A percentile compares a stretch with the other conserved stretches of the same genome.
phyloP scores from a whole-genome alignment of 75 land plant species.

The Sequoia sempervirens region DNA sequence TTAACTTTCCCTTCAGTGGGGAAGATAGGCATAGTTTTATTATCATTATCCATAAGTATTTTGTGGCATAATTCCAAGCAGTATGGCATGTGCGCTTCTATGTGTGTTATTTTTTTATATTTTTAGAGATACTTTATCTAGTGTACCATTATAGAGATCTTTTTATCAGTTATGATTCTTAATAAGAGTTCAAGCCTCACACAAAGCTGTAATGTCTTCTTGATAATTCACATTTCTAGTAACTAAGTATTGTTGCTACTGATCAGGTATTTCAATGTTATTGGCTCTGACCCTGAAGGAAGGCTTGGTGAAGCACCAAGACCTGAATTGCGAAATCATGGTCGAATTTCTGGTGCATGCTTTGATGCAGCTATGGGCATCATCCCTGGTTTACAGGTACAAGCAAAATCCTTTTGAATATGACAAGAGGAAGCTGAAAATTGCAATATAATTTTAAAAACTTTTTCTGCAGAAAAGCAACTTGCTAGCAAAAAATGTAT shows the following conservation, averaged over 20 bases:
- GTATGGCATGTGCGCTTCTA: background rate
- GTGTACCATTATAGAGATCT: background rate
- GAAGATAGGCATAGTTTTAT: background rate
- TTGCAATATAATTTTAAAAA: background rate
- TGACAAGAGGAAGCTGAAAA: background rate
- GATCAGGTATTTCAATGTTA: slow-evolving; percentile 48
- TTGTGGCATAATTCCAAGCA: background rate
- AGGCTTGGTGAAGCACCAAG: slow-evolving; percentile 47
- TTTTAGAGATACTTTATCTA: background rate
- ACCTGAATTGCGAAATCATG: slow-evolving; percentile 38
- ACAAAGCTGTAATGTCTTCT: background rate
- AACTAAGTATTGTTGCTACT: background rate
- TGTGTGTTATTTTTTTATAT: background rate
- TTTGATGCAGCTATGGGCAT: slow-evolving; percentile 42
- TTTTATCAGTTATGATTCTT: background rate
- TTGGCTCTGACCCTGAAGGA: slow-evolving; percentile 40
- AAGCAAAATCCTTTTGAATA: background rate
- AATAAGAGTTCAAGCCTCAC: background rate
- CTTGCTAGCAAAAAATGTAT: background rate
- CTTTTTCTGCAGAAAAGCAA: background rate
- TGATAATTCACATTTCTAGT: background rate
- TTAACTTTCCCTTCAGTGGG: background rate
- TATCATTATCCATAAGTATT: background rate
- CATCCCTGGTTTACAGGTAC: slow-evolving; percentile 36
- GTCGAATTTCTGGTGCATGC: slow-evolving; percentile 49